Evolutionary conservation across 768 basidiomycete genomes (phyloP).

Genomic region (Leccinum subtestaceum): DNA sequence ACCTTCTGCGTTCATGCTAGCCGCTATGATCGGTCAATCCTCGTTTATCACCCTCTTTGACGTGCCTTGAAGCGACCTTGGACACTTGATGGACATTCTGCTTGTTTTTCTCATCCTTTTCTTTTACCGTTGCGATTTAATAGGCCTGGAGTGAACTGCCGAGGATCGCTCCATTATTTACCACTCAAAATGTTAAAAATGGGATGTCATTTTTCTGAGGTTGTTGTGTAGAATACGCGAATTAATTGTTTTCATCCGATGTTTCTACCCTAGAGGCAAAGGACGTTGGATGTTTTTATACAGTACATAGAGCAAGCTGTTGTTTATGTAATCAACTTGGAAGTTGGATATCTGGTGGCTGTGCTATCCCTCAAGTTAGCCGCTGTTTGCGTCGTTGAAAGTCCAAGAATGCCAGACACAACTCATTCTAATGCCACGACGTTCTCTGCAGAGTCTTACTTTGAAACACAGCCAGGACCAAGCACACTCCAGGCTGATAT

Average conservation of each 20-base stretch:
- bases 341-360: constrained; percentile 9
- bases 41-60: background rate
- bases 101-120: background rate
- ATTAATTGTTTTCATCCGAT: background rate
- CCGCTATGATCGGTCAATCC: background rate
- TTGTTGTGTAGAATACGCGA: background rate
- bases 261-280: background rate
- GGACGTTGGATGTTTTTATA: too few species aligned
- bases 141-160: background rate
- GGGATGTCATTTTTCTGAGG: background rate
- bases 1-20: background rate
- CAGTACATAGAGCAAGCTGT: too few species aligned
- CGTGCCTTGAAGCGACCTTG: background rate
- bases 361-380: background rate
- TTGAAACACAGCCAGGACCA: constrained; percentile 82
- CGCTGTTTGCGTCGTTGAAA: background rate
- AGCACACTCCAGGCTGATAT: constrained; percentile 67
- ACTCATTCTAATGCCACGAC: constrained; percentile 15
- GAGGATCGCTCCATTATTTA: background rate
- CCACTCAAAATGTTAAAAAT: background rate
- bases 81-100: background rate
- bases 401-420: constrained; percentile 17
- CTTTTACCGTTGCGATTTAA: background rate
- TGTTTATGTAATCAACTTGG: too few species aligned
- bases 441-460: constrained; percentile 90